Conservation (phyloP, 2,329 filamentous ascomycete species). For the Hypoxylon sp. region DNA sequence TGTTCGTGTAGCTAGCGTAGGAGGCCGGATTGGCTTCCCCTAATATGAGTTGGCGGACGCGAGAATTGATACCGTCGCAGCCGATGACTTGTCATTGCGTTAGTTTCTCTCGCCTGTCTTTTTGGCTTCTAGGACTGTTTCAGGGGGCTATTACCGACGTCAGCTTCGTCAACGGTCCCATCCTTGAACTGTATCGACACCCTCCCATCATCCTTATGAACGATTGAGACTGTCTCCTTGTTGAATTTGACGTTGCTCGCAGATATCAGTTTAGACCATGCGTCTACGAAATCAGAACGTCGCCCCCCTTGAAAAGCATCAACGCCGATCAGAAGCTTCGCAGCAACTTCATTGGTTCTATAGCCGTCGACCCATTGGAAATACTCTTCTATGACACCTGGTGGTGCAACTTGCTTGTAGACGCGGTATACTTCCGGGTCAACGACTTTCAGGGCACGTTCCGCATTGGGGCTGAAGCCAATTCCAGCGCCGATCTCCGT, state of each 20-base stretch:
- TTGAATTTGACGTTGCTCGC: slow-evolving; percentile 51
- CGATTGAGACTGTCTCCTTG: slow-evolving; percentile 52
- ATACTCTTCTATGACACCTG: slow-evolving; percentile 51
- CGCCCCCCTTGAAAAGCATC: slow-evolving; percentile 59
- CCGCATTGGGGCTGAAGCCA: slow-evolving; percentile 65
- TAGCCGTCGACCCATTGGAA: slow-evolving; percentile 60
- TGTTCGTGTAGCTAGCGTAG: slow-evolving; percentile 65
- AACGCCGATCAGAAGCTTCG: slow-evolving; percentile 55
- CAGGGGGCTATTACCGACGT: slow-evolving; percentile 49
- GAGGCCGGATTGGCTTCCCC: slow-evolving; percentile 60
- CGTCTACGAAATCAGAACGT: slow-evolving; percentile 58
- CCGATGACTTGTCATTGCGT: slow-evolving; percentile 62
- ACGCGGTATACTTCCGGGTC: slow-evolving; percentile 54
- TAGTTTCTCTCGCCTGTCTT: slow-evolving; percentile 10
- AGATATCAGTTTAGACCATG: slow-evolving; percentile 53
- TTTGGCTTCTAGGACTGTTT: background rate
- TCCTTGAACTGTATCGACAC: slow-evolving; percentile 53
- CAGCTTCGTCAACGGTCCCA: slow-evolving; percentile 49
- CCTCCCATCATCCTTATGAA: slow-evolving; percentile 45
- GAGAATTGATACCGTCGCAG: slow-evolving; percentile 74
- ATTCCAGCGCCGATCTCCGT: slow-evolving; percentile 66
- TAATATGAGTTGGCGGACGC: slow-evolving; percentile 65
- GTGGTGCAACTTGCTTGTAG: slow-evolving; percentile 54
- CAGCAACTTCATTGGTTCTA: slow-evolving; percentile 50
- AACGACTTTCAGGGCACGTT: slow-evolving; percentile 59